Percentiles rank a stretch among this genome's conserved stretches.
Conservation (phyloP, 805 yeast species). For the Candida sithepensis region DNA sequence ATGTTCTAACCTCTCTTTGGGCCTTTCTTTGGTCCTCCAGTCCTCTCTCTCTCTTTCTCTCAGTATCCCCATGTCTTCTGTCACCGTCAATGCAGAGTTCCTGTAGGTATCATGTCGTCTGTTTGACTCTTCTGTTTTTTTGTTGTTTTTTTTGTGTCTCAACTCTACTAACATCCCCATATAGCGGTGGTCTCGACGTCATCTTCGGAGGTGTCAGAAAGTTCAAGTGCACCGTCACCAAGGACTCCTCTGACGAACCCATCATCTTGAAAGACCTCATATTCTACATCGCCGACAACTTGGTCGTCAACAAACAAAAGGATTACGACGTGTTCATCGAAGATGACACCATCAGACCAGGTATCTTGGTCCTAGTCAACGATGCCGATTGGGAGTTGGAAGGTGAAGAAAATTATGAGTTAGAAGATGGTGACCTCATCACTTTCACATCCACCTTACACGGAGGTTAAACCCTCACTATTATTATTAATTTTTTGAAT, state of each 20-base stretch:
- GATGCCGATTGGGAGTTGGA: conserved; percentile 97
- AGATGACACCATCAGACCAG: conserved; percentile 83
- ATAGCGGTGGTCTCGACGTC: conserved; percentile 78
- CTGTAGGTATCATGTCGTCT: conserved; percentile 24
- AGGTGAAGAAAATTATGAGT: conserved; percentile 77
- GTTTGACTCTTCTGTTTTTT: background rate
- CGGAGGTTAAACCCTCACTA: conserved; percentile 77
- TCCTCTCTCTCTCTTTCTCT: too few relatives aligned
- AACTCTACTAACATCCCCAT: background rate
- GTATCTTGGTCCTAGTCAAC: conserved; percentile 84
- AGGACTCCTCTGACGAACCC: conserved; percentile 31
- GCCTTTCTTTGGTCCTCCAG: too few relatives aligned
- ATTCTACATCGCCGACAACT: conserved; percentile 45
- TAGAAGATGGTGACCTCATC: conserved; percentile 72
- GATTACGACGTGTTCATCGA: conserved; percentile 76
- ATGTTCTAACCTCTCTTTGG: too few relatives aligned
- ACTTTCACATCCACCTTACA: conserved; percentile 92
- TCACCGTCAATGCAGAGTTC: conserved; percentile 40
- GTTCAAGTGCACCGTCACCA: conserved; percentile 44
- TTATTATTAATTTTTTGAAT: too few relatives aligned
- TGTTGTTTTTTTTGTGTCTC: too few relatives aligned
- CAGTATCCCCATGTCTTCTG: conserved; percentile 30
- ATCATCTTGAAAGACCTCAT: conserved; percentile 48
- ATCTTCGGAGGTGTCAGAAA: conserved; percentile 60
- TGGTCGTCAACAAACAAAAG: conserved; percentile 57